Evolutionary conservation across 1,284 basidiomycete genomes (phyloP), one percentile per base, ranked within the genome.

Genomic region (Sporisorium sorghi): DNA sequence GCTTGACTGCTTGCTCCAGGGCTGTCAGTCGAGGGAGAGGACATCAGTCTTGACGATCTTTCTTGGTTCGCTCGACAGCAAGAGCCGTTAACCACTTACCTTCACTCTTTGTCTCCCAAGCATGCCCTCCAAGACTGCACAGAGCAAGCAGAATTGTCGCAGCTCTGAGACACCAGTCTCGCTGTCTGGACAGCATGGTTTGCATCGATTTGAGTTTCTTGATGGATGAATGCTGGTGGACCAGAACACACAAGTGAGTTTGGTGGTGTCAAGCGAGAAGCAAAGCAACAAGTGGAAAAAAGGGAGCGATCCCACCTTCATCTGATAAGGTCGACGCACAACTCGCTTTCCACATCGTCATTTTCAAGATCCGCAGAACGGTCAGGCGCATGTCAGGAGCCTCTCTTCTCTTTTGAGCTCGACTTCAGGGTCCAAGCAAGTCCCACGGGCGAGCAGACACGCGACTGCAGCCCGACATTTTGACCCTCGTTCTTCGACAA

Each of bases 1-100:
- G 58, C 17, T 58, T 40, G 39, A 68, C 52, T 4, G 72, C 71
- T 50, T 78, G 77, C 17, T 39, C 9, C 15, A 73, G 51, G 5
- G 71, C 71, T 68, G 30, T 24, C 14, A 12, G 17, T 19, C n/a
- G n/a, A 21, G 35, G 39, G 12, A 9, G 8, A n/a, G 30, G 3
- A 48, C 30, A 28, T 15, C 26, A 19, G 35, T n/a, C 17, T 37
- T 40, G 15, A 10, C 8, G 10, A 14, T 9, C 17, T 3, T 5
- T 10, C 3, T 3, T 19, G n/a, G 8, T 40, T 6, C 19, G 14
- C 9, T 40, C 17, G 26, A 8, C 9, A 32, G 24, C 9, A 14
- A 23, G 14, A 28, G 32, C 3, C 11, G 11, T 9, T 19, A 0
- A 17, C 5, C 6, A 24, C 58, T 47, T 42, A 53, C 58, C 58